phyloP scores from a whole-genome alignment of 164 flowering plant genomes.

The Stephania yunnanensis region DNA sequence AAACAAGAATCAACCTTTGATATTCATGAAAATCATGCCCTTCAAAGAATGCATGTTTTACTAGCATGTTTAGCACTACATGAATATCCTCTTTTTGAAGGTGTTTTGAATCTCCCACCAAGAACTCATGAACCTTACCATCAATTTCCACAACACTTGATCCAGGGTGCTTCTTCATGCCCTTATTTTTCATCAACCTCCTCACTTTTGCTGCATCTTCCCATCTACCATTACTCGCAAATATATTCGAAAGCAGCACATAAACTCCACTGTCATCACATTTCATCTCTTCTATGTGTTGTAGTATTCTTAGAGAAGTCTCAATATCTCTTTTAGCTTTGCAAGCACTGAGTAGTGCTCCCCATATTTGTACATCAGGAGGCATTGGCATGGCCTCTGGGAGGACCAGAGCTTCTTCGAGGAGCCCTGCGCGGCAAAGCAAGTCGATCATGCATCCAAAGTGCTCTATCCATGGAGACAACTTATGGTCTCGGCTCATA shows the following conservation, averaged over 20 bases:
- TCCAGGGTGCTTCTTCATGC: slow-evolving; percentile 43
- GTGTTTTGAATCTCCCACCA: slow-evolving; percentile 35
- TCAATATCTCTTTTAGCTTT: slow-evolving; percentile 30
- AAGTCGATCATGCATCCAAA: slow-evolving; percentile 58
- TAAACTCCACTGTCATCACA: slow-evolving; percentile 42
- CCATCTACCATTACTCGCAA: slow-evolving; percentile 44
- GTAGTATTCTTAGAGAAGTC: slow-evolving; percentile 25
- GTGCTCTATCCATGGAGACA: slow-evolving; percentile 42
- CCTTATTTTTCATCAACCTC: slow-evolving; percentile 40
- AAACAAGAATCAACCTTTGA: not conserved
- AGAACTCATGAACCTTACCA: slow-evolving; percentile 38
- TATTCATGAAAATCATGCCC: slow-evolving; percentile 2
- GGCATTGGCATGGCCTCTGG: slow-evolving; percentile 37
- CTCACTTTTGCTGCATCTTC: slow-evolving; percentile 39
- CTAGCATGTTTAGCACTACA: slow-evolving; percentile 23
- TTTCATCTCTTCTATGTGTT: slow-evolving; percentile 27
- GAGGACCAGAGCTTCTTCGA: slow-evolving; percentile 40
- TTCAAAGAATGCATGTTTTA: slow-evolving; percentile 19
- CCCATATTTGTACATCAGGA: slow-evolving; percentile 50
- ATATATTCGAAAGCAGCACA: slow-evolving; percentile 48
- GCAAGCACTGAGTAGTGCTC: slow-evolving; percentile 53
- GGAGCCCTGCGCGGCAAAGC: slow-evolving; percentile 45
- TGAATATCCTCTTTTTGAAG: slow-evolving; percentile 31
- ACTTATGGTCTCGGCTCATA: slow-evolving; percentile 26
- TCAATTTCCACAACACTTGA: slow-evolving; percentile 47